Evolutionary conservation across 345 rosid species (phyloP).

Genomic region (Citrus australasica): DNA sequence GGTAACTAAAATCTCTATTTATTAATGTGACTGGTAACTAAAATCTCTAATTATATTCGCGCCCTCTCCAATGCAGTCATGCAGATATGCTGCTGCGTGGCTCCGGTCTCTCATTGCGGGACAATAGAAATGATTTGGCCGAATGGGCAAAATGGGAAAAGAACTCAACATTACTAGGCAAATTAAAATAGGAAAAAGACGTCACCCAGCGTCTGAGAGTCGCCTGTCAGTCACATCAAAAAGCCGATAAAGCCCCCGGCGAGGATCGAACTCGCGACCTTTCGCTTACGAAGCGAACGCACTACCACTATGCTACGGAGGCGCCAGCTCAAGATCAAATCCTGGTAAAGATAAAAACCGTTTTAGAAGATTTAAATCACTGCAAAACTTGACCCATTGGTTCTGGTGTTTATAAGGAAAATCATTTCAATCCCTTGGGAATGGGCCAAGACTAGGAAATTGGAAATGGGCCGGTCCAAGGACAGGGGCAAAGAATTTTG

Average conservation of each 20-base stretch:
- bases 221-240: not conserved
- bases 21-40: too few relatives aligned
- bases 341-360: accelerated
- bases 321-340: not conserved
- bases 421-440: not conserved
- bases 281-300: constrained; percentile 99
- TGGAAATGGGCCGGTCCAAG: not conserved
- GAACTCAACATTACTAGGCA: too few relatives aligned
- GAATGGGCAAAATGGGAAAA: not conserved
- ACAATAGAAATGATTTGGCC: not conserved
- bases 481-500: too few relatives aligned
- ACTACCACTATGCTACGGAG: constrained; percentile 99
- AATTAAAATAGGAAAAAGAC: too few relatives aligned
- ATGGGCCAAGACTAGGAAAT: not conserved
- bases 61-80: too few relatives aligned
- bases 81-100: not conserved
- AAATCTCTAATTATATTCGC: too few relatives aligned
- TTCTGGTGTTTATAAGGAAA: too few relatives aligned
- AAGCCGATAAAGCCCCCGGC: constrained; percentile 38
- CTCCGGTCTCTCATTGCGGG: not conserved
- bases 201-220: too few relatives aligned
- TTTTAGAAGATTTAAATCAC: too few relatives aligned
- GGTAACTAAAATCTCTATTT: too few relatives aligned
- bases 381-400: too few relatives aligned
- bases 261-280: constrained; percentile 99